Percentiles rank a stretch among this genome's conserved stretches.
These are phyloP conservation scores for Trichoderma erinaceum DNA, from an alignment of 495 filamentous ascomycete species.

Conservation along the genomic window DNA sequence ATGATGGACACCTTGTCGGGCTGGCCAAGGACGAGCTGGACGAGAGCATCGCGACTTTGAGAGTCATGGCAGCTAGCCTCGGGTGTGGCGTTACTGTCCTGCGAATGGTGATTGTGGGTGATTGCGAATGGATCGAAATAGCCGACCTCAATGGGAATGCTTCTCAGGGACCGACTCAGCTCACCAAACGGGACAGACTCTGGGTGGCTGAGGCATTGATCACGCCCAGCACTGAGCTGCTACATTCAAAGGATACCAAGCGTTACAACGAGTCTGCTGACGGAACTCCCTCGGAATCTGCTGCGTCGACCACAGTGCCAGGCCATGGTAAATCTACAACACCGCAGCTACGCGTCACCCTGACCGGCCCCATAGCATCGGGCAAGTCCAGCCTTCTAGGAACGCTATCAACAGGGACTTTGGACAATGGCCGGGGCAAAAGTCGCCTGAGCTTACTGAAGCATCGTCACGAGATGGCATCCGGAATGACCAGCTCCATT, in stretches of 20 bases:
- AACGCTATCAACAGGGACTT: slow-evolving; percentile 74
- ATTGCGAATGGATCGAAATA: slow-evolving; percentile 68
- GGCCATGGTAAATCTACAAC: slow-evolving; percentile 32
- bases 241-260: slow-evolving; percentile 15
- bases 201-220: slow-evolving; percentile 80
- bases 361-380: slow-evolving; percentile 85
- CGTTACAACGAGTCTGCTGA: neutral
- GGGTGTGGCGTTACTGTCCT: slow-evolving; percentile 84
- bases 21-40: slow-evolving; percentile 87
- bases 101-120: slow-evolving; percentile 77
- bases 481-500: slow-evolving; percentile 87
- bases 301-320: neutral
- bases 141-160: slow-evolving; percentile 17
- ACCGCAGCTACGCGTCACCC: slow-evolving; percentile 81
- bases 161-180: slow-evolving; percentile 13
- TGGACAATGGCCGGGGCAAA: slow-evolving; percentile 89
- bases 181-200: slow-evolving; percentile 49
- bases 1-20: slow-evolving; percentile 88
- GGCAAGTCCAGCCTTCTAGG: slow-evolving; percentile 91
- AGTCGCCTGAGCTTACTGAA: slow-evolving; percentile 81
- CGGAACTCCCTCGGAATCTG: neutral
- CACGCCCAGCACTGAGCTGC: slow-evolving; percentile 31
- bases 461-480: slow-evolving; percentile 89
- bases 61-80: slow-evolving; percentile 83
- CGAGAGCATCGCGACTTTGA: slow-evolving; percentile 76